phyloP scores from a whole-genome alignment of 192 early-diverging fungal genomes.

The Coemansia sp. region DNA sequence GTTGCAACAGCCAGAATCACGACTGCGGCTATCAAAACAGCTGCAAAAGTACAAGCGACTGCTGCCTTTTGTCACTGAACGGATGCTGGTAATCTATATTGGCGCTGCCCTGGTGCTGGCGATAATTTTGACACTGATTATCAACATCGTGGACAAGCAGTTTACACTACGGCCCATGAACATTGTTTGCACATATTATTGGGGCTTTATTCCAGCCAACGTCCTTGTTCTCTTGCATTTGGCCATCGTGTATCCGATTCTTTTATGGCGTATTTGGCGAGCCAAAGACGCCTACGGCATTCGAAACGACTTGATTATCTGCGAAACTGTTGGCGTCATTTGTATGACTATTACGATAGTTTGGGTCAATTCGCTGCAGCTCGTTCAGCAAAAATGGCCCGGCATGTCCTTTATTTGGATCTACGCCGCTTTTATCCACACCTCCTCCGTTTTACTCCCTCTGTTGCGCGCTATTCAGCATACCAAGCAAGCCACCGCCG shows the following conservation, averaged over 20 bases:
- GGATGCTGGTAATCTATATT: slow-evolving; percentile 19
- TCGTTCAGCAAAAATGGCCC: slow-evolving; percentile 24
- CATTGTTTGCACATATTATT: slow-evolving; percentile 14
- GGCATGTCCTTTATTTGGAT: slow-evolving; percentile 31
- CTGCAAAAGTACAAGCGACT: slow-evolving; percentile 20
- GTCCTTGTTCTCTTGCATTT: slow-evolving; percentile 35
- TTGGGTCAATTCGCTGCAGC: slow-evolving; percentile 21
- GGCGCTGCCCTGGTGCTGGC: neutral
- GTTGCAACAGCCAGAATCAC: neutral
- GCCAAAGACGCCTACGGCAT: slow-evolving; percentile 57
- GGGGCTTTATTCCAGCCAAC: slow-evolving; percentile 22
- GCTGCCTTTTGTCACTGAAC: slow-evolving; percentile 19
- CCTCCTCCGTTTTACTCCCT: slow-evolving; percentile 29
- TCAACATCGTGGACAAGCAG: slow-evolving; percentile 31
- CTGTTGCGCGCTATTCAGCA: slow-evolving; percentile 18
- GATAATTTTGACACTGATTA: slow-evolving; percentile 6
- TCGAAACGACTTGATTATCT: slow-evolving; percentile 54
- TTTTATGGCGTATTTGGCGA: slow-evolving; percentile 47
- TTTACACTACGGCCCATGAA: slow-evolving; percentile 12
- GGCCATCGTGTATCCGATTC: slow-evolving; percentile 46
- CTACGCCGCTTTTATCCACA: slow-evolving; percentile 25
- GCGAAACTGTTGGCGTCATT: slow-evolving; percentile 40
- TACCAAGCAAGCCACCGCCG: neutral
- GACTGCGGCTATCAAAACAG: slow-evolving; percentile 4
- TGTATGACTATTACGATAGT: slow-evolving; percentile 40